phyloP scores from a whole-genome alignment of 139 green algal genomes.

The Coelastrella sp. region DNA sequence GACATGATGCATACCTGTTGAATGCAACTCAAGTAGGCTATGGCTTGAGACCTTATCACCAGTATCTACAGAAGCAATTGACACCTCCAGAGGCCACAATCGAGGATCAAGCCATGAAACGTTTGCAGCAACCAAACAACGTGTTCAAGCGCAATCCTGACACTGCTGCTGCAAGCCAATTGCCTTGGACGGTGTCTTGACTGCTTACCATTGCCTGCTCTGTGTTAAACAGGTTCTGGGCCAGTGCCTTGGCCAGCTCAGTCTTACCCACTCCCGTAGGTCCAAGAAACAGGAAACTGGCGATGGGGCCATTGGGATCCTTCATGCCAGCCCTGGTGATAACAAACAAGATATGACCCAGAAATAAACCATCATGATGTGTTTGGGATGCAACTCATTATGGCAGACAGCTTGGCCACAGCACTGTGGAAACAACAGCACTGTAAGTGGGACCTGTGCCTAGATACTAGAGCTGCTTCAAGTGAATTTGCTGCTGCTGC shows the following conservation, averaged over 20 bases:
- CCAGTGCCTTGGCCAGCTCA: constrained; percentile 96
- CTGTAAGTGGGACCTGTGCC: background rate
- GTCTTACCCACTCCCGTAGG: constrained; percentile 98
- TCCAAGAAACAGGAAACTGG: constrained; percentile 96
- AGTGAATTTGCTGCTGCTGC: background rate
- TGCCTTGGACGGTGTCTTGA: background rate
- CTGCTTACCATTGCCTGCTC: constrained; percentile 82
- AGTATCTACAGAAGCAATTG: too few relatives aligned
- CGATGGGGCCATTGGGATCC: constrained; percentile 93
- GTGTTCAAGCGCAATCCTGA: too few relatives aligned
- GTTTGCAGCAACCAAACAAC: too few relatives aligned
- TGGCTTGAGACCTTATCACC: too few relatives aligned
- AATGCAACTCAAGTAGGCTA: too few relatives aligned
- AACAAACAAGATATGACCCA: too few relatives aligned
- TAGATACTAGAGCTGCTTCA: too few relatives aligned
- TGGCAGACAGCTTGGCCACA: background rate
- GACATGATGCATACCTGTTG: too few relatives aligned
- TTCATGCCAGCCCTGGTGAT: constrained; percentile 84
- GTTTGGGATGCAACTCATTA: too few relatives aligned
- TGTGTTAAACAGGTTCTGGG: constrained; percentile 86
- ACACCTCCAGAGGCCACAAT: too few relatives aligned
- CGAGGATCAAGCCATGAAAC: too few relatives aligned
- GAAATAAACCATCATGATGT: too few relatives aligned
- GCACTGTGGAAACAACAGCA: background rate
- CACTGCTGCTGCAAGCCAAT: background rate